Percentiles rank a stretch among this genome's conserved stretches.
These are phyloP conservation scores for Heritiera littoralis DNA, from an alignment of 345 rosid species.

Conservation along the genomic window DNA sequence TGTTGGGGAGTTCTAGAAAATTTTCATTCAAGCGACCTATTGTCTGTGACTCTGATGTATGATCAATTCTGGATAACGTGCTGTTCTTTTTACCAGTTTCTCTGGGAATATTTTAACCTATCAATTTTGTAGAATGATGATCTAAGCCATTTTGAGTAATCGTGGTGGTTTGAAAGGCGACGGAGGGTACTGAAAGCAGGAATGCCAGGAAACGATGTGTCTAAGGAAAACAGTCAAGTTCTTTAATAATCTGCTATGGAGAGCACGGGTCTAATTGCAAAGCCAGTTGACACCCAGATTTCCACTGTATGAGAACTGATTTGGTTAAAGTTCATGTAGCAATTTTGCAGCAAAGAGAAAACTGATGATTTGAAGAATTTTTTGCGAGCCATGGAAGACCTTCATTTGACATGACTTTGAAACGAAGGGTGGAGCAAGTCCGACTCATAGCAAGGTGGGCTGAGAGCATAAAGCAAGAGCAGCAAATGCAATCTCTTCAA, in stretches of 20 bases:
- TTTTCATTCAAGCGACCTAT: not conserved
- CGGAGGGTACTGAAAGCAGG: not conserved
- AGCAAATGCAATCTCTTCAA: slow-evolving; percentile 29
- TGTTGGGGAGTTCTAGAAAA: too few relatives aligned
- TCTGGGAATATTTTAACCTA: not conserved
- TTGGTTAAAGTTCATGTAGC: too few relatives aligned
- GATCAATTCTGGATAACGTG: not conserved
- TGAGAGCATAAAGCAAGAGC: slow-evolving; percentile 41
- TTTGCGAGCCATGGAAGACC: too few relatives aligned
- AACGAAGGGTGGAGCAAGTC: slow-evolving; percentile 43
- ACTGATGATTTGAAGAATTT: too few relatives aligned
- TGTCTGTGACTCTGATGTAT: not conserved
- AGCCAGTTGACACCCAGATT: too few relatives aligned
- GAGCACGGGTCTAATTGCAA: too few relatives aligned
- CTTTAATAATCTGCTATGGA: not conserved
- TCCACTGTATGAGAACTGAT: too few relatives aligned
- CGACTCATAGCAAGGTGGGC: slow-evolving; percentile 50
- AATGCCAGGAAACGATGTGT: not conserved
- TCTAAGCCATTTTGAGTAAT: not conserved
- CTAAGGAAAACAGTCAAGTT: too few relatives aligned
- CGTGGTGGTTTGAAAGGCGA: not conserved
- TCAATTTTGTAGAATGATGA: not conserved
- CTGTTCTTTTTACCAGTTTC: too few relatives aligned
- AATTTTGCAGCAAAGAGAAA: too few relatives aligned
- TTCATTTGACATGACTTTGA: slow-evolving; percentile 37